phyloP scores from a whole-genome alignment of 805 yeast genomes.

The Yamadazyma insecticola region DNA sequence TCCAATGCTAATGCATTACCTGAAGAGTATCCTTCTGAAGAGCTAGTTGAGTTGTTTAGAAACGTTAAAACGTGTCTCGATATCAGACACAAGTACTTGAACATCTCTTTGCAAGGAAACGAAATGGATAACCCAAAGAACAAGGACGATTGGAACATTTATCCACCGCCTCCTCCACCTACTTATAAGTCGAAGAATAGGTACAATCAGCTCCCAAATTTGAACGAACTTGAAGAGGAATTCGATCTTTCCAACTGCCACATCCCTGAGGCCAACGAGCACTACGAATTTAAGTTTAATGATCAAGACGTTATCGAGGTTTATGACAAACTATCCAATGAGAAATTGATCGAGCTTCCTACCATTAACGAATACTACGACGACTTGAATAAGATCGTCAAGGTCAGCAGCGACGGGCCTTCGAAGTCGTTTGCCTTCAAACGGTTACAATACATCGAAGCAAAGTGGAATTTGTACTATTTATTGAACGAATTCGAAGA shows the following conservation, averaged over 20 bases:
- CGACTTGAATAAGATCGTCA: slow-evolving; percentile 72
- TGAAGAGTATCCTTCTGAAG: slow-evolving; percentile 61
- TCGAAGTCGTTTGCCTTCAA: slow-evolving; percentile 94
- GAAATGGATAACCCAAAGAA: slow-evolving; percentile 85
- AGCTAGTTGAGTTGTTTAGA: slow-evolving; percentile 57
- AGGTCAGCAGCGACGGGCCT: slow-evolving; percentile 89
- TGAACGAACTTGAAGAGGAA: slow-evolving; percentile 38
- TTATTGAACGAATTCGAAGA: slow-evolving; percentile 91
- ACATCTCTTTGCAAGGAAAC: slow-evolving; percentile 59
- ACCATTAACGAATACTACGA: slow-evolving; percentile 77
- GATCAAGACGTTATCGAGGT: slow-evolving; percentile 70
- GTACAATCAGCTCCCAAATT: slow-evolving; percentile 41
- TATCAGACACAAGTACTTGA: slow-evolving; percentile 72
- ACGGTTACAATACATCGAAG: slow-evolving; percentile 89
- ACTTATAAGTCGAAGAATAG: slow-evolving; percentile 59
- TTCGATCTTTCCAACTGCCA: slow-evolving; percentile 56
- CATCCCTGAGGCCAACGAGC: slow-evolving; percentile 48
- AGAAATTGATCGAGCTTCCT: slow-evolving; percentile 59
- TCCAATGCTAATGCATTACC: slow-evolving; percentile 15
- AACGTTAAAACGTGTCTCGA: slow-evolving; percentile 65
- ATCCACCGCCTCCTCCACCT: slow-evolving; percentile 94
- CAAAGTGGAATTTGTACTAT: slow-evolving; percentile 91
- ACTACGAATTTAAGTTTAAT: slow-evolving; percentile 43
- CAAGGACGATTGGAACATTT: slow-evolving; percentile 63
- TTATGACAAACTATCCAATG: slow-evolving; percentile 23